These are phyloP conservation scores for Exophiala sp. DNA, from an alignment of 2,329 filamentous ascomycete species.

Conservation along the genomic window DNA sequence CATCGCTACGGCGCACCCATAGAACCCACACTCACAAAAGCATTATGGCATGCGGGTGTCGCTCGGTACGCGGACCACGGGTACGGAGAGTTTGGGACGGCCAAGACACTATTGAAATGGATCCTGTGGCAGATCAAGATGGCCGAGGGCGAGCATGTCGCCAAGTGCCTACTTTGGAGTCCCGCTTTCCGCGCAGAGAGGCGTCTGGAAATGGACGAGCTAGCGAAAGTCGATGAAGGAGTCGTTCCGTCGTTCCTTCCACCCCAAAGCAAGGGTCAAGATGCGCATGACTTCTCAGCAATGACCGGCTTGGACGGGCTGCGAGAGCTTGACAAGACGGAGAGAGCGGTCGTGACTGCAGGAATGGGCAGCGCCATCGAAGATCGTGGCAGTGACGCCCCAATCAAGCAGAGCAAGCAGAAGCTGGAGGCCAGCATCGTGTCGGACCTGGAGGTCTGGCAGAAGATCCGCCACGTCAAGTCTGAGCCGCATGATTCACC, in stretches of 20 bases:
- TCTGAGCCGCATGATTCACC: neutral
- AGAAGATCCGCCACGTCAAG: slow-evolving; percentile 4
- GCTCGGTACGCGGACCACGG: slow-evolving; percentile 42
- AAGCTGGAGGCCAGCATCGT: neutral
- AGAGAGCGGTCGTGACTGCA: no score
- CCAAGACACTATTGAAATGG: slow-evolving; percentile 38
- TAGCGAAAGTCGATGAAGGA: neutral
- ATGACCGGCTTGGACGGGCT: no score
- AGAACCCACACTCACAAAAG: slow-evolving; percentile 42
- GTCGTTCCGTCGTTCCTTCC: neutral
- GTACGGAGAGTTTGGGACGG: slow-evolving; percentile 37
- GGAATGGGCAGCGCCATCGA: no score
- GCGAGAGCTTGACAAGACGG: no score
- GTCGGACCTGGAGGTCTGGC: neutral
- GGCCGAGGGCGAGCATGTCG: slow-evolving; percentile 43
- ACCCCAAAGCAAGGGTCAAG: no score
- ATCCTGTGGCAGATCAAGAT: slow-evolving; percentile 42
- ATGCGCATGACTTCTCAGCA: no score
- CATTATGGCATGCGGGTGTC: slow-evolving; percentile 51
- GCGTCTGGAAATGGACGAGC: slow-evolving; percentile 3
- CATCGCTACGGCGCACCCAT: slow-evolving; percentile 42
- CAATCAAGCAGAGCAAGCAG: no score
- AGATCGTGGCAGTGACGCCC: no score
- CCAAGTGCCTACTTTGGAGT: slow-evolving; percentile 27
- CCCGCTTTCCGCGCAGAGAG: slow-evolving; percentile 9